Percentiles rank a stretch among this genome's conserved stretches.
phyloP scores from a whole-genome alignment of 768 basidiomycete genomes.

The Amanita polypyramis region DNA sequence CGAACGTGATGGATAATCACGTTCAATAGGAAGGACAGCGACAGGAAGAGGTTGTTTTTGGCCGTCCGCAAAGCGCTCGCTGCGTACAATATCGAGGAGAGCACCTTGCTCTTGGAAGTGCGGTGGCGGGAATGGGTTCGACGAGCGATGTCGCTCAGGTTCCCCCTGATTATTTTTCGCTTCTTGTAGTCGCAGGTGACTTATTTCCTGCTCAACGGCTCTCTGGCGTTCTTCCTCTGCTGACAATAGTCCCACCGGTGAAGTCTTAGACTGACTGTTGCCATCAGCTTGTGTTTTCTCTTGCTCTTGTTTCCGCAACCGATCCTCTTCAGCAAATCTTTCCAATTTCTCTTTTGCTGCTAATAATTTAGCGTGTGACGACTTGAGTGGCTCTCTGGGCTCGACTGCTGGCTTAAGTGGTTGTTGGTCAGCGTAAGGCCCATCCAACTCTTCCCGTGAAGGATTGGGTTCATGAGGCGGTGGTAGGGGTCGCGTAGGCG shows the following conservation, averaged over 20 bases:
- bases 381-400: not conserved
- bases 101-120: not conserved
- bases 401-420: not conserved
- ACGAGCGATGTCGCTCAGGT: slow-evolving; percentile 8
- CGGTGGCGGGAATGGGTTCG: slow-evolving; percentile 6
- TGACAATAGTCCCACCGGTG: not conserved
- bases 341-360: slow-evolving; percentile 1
- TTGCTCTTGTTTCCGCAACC: not conserved
- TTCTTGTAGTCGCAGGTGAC: not conserved
- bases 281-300: not conserved
- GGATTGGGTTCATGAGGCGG: slow-evolving; percentile 19
- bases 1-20: not conserved
- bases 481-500: slow-evolving; percentile 3
- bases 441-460: not conserved
- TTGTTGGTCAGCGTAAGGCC: not conserved
- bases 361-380: not conserved
- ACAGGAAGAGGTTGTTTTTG: not conserved
- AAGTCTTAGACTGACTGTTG: not conserved
- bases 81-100: too few relatives aligned
- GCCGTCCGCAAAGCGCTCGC: not conserved
- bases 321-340: not conserved
- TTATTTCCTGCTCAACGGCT: not conserved
- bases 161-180: not conserved
- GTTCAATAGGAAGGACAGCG: not conserved
- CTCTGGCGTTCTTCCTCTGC: not conserved